Percentiles rank a stretch among this genome's conserved stretches.
Evolutionary conservation across 1,284 basidiomycete species (phyloP).

Genomic region (Rhodotorula sp.): DNA sequence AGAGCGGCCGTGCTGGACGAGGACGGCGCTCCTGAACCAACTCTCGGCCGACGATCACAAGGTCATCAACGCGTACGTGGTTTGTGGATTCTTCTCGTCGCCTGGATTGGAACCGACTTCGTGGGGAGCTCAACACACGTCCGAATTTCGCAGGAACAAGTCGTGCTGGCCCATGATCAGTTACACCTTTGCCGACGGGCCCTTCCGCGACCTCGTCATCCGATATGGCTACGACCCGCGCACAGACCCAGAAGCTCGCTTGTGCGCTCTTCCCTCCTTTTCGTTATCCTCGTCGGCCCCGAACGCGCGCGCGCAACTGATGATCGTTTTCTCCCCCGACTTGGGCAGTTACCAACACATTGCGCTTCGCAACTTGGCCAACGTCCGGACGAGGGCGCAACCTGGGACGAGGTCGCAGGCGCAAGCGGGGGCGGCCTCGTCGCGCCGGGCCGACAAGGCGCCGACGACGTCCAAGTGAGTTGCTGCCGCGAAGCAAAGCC

Average conservation of each 20-base stretch:
- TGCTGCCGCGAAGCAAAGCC: not conserved
- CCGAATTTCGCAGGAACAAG: constrained; percentile 49
- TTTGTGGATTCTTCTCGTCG: no score
- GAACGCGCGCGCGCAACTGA: not conserved
- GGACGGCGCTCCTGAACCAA: constrained; percentile 77
- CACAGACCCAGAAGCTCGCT: constrained; percentile 64
- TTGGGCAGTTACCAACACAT: constrained; percentile 45
- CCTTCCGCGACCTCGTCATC: constrained; percentile 86
- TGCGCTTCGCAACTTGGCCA: constrained; percentile 39
- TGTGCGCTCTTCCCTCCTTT: constrained; percentile 55
- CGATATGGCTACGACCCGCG: constrained; percentile 87
- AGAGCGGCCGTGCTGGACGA: constrained; percentile 82
- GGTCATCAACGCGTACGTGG: constrained; percentile 66
- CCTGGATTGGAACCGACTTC: no score
- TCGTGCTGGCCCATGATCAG: constrained; percentile 54
- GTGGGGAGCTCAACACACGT: not conserved
- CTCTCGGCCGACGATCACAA: constrained; percentile 66
- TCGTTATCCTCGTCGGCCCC: not conserved
- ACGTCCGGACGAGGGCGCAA: constrained; percentile 31
- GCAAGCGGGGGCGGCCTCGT: constrained; percentile 2
- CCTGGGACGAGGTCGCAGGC: constrained; percentile 9
- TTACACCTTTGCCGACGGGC: constrained; percentile 89
- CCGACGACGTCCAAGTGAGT: constrained; percentile 42
- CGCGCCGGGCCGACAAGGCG: not conserved
- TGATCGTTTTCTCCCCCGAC: not conserved